Evolutionary conservation across 202 grass and related monocot genomes (phyloP), one percentile per base, ranked within the genome.

Genomic region (Setaria viridis): DNA sequence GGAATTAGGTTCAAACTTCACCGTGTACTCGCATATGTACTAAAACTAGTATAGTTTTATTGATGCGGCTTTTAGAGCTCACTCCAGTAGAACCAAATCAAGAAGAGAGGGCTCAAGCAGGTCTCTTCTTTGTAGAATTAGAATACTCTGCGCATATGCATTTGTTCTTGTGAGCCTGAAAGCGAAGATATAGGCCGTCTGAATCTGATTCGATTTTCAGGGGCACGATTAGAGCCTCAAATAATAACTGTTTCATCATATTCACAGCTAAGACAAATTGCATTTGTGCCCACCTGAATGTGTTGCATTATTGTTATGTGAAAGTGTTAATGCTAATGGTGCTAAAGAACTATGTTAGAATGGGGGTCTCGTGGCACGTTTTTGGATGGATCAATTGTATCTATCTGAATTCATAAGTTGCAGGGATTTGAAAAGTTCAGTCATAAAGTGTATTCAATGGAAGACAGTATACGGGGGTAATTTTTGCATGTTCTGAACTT

Each of bases 381-480:
- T 6, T 46, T 46, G 39, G 60, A 67, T 84, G n/a, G 15, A 68
- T 33, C 60, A 84, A 35, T 14, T 67, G 21, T 55, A 65, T 76
- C 6, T 20, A 76, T 76, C 70, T 7, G 5, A 62, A 48, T 59
- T 72, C 57, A 34, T 8, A 46, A 71, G 0, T 71, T 62, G 42
- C 33, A n/a, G 11, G 63, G 72, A 34, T 41, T 65, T 53, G 45
- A 65, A 75, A 54, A 66, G 6, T 76, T 34, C 53, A 53, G 20
- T 43, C 15, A 46, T 30, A 76, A 20, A 55, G 4, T 55, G 7
- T 67, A 13, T 51, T 54, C 9, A 43, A 19, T 13, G 7, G 48
- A 53, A 42, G 33, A 54, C 0, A 1, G 4, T 62, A 39, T 74
- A 39, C 4, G 0, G 45, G 7, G 13, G 20, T 21, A 11, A 43